phyloP scores from a whole-genome alignment of 257 asterid genomes.

The Phtheirospermum japonicum region DNA sequence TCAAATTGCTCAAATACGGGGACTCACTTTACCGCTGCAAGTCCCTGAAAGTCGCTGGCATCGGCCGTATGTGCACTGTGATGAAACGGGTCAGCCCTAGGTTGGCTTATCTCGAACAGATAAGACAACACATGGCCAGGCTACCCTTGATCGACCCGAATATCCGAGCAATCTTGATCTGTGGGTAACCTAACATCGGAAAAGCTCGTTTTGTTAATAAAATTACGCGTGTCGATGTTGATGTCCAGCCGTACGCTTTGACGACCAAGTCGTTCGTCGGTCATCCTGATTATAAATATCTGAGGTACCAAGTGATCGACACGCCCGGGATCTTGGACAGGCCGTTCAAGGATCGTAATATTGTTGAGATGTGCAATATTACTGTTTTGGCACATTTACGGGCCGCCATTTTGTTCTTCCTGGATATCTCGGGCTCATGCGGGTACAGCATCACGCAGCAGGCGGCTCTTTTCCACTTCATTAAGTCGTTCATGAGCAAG shows the following conservation, averaged over 20 bases:
- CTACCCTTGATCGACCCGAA: slow-evolving; percentile 95
- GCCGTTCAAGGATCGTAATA: slow-evolving; percentile 98
- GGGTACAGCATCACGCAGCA: slow-evolving; percentile 92
- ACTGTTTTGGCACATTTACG: slow-evolving; percentile 97
- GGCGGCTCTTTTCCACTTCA: slow-evolving; percentile 93
- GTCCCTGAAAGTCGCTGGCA: slow-evolving; percentile 87
- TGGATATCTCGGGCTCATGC: slow-evolving; percentile 92
- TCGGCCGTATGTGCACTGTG: slow-evolving; percentile 95
- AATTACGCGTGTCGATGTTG: slow-evolving; percentile 93
- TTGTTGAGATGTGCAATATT: slow-evolving; percentile 97
- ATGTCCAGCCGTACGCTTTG: slow-evolving; percentile 95
- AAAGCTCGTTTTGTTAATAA: slow-evolving; percentile 93
- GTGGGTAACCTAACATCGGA: slow-evolving; percentile 98
- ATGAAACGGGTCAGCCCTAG: slow-evolving; percentile 80
- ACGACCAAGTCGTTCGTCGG: slow-evolving; percentile 95
- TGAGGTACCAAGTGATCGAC: slow-evolving; percentile 94
- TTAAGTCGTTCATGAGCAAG: slow-evolving; percentile 90
- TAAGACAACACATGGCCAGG: slow-evolving; percentile 95
- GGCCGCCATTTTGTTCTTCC: slow-evolving; percentile 90
- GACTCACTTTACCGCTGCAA: slow-evolving; percentile 92
- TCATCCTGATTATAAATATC: slow-evolving; percentile 84
- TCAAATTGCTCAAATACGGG: slow-evolving; percentile 77
- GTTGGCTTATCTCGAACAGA: slow-evolving; percentile 96
- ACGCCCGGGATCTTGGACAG: slow-evolving; percentile 95
- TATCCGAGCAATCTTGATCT: slow-evolving; percentile 87